Base-by-base conservation (phyloP, 202 grass and related monocot genomes). In the Cymbopogon flexuosus region DNA sequence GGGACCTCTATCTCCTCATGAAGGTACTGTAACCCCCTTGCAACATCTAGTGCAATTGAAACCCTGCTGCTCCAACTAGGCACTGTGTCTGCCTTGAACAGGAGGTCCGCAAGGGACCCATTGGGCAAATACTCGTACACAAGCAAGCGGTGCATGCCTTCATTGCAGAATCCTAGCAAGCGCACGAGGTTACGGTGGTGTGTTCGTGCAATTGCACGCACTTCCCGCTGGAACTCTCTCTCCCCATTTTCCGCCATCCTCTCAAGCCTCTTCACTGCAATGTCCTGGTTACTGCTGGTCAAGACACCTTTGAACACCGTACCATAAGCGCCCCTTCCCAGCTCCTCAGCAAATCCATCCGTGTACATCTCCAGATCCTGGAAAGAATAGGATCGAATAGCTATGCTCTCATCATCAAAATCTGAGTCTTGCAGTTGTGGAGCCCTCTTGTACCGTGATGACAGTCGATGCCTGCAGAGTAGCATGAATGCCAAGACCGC, bases 191-290 rank as follows among this genome's bases (percentile, higher is more conserved):
- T 93, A 54, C 81, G 86, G 70, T 96, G 93, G 70, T 93, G 78
- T 0, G 90, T 93, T 63, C 47, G 81, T 56, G 83, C 90, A 14
- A 93, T 92, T 3, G 88, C 75, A 72, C 41, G 43, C 29, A 97
- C 84, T 40, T 91, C 93, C 18, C 79, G 78, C 8, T 73, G 87
- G 62, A 97, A 97, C 27, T 97, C 93, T 72, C 60, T 37, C 16
- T 91, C 88, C 9, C 67, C 39, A 11, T 91, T 72, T 64, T 85
- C 76, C 10, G 36, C 68, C 33, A 91, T 59, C 69, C 70, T 89
- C 49, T 93, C 80, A 2, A 91, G 88, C 56, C 81, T 93, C 86
- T 97, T 93, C 21, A 97, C 88, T 21, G 85, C 88, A 18, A 93
- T 73, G 3, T 22, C 24, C 63, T 23, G 62, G 35, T 62, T 86